A percentile compares a stretch with the other conserved stretches of the same genome.
Evolutionary conservation across 495 filamentous ascomycete genomes (phyloP).

Genomic region (Lentithecium fluviatile): DNA sequence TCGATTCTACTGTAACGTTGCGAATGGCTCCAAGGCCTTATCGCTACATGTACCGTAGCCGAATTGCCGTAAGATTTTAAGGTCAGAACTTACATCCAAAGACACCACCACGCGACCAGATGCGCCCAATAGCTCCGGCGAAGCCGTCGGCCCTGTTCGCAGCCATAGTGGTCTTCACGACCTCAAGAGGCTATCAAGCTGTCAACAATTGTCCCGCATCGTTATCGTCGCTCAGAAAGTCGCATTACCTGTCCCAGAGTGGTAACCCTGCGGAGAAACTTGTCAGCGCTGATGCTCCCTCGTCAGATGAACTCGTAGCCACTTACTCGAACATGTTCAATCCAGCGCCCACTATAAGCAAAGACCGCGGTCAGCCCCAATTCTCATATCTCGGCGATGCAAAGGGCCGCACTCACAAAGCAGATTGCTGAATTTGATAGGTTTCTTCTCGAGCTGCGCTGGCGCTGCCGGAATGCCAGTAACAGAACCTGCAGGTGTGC

Average conservation of each 20-base stretch:
- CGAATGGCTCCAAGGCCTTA: background rate
- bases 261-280: constrained; percentile 64
- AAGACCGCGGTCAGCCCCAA: constrained; percentile 25
- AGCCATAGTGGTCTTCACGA: constrained; percentile 99
- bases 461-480: constrained; percentile 53
- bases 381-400: background rate
- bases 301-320: no score
- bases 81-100: constrained; percentile 78
- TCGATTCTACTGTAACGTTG: background rate
- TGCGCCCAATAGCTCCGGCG: constrained; percentile 71
- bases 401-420: constrained; percentile 56
- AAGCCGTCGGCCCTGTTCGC: constrained; percentile 91
- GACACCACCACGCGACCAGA: constrained; percentile 92
- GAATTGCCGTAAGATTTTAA: background rate
- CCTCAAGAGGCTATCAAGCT: constrained; percentile 72
- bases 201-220: no score
- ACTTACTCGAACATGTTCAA: constrained; percentile 96
- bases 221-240: no score
- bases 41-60: background rate
- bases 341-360: constrained; percentile 72
- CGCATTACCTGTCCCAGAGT: constrained; percentile 84
- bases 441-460: constrained; percentile 87
- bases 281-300: constrained; percentile 23
- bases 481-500: constrained; percentile 49
- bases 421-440: constrained; percentile 99